Evolutionary conservation across 164 flowering plant species (phyloP).

Genomic region (Tetrastigma voinierianum): DNA sequence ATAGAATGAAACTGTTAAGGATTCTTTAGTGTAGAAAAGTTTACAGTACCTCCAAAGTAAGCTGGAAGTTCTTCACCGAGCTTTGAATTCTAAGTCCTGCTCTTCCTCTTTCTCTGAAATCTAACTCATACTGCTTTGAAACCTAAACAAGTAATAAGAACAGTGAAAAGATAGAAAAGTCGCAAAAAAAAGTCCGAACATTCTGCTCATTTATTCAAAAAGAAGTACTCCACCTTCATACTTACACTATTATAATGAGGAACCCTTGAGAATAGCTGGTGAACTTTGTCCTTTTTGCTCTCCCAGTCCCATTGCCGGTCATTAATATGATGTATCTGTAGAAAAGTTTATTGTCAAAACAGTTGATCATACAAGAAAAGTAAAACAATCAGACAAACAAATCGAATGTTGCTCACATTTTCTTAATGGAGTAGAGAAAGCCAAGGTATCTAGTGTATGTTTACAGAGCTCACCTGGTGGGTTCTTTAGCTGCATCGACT

Average conservation of each 20-base stretch:
- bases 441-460: not conserved
- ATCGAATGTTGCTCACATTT: not conserved
- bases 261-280: conserved; percentile 68
- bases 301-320: conserved; percentile 74
- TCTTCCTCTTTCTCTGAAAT: conserved; percentile 80
- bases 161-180: not conserved
- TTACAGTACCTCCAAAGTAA: conserved; percentile 64
- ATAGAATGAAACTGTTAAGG: not conserved
- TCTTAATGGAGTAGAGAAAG: not conserved
- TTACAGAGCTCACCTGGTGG: conserved; percentile 51
- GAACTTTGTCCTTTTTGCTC: conserved; percentile 47
- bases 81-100: conserved; percentile 63
- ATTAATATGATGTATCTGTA: conserved; percentile 58
- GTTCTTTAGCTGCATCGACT: conserved; percentile 68
- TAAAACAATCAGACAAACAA: not conserved
- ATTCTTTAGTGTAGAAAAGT: not conserved
- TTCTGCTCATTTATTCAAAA: not conserved
- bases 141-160: conserved; percentile 33
- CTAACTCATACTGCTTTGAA: conserved; percentile 69
- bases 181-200: not conserved
- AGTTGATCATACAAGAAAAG: not conserved
- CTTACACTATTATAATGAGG: conserved; percentile 77
- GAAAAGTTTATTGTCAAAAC: not conserved
- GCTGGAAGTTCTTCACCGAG: conserved; percentile 90
- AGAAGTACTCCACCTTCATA: not conserved